Base-by-base conservation (phyloP, 306 rosid genomes). In the Lathyrus aphaca region DNA sequence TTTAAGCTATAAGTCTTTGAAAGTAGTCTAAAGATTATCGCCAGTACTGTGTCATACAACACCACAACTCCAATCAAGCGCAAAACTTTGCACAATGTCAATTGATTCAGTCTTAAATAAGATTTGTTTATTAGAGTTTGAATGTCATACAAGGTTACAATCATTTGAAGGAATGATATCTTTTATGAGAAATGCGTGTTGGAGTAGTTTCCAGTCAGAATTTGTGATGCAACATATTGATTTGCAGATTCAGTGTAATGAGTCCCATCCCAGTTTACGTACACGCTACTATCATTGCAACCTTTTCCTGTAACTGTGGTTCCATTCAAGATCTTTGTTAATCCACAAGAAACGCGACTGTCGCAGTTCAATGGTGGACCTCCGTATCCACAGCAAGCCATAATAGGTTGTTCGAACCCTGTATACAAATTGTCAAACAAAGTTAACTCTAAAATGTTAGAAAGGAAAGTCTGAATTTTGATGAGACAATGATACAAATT, bases 211-310 rank as follows among this genome's bases (percentile, higher is more conserved):
- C 96, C 93, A 0, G 89, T 86, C 58, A 93, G 96, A 72, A 90
- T 82, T 73, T 93, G 91, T 10, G 90, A 85, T 25, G 94, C 85
- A 0, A 90, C 91, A 54, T 73, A 81, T 62, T 82, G 73, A 81
- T 93, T 93, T 70, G 96, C 96, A 30, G 96, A 84, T 64, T 90
- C 96, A 0, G 97, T 83, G 83, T 88, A 93, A 81, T 93, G 98
- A 79, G 87, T 83, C 25, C 97, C 98, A 13, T 93, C 98, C 98
- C 97, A 92, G 69, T 72, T 86, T 66, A 92, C 39, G 57, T 92
- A 80, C 15, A 83, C 81, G 11, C 78, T 51, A 58, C 89, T 89
- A 53, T 92, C 87, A 5, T 44, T 51, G 65, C 95, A 87, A 19
- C 81, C 88, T 73, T 80, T 79, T 25, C 86, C 92, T 1, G 92